Base-by-base conservation (phyloP, 139 green algal species). In the Edaphochlamys debaryana region DNA sequence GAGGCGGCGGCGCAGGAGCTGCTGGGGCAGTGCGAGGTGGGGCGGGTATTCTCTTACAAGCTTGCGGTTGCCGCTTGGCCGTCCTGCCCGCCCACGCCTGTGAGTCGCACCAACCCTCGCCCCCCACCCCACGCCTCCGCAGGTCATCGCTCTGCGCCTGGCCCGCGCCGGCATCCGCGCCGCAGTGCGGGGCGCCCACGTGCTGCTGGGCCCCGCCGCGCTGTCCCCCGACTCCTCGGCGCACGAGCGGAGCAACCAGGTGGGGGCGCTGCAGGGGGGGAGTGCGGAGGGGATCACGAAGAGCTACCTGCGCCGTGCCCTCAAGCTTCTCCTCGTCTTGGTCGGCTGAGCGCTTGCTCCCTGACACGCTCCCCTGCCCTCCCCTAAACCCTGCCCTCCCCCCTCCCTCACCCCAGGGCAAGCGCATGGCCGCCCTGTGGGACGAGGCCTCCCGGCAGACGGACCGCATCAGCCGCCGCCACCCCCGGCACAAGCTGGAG, bases 221-320 rank as follows among this genome's bases (percentile, higher is more conserved):
- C 56, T 80, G 27, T 22, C 17, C 3, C 9, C 54, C 2, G 22
- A 80, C 54, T 34, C 29, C 56, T 80, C 69, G 6, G 73, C 58
- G 37, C 73, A 80, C 38, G 73, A 69, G 56, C 69, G 69, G 73
- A 70, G 40, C 58, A 80, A 34, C 37, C 73, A 80, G 72, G 72
- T 79, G 34, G 36, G 72, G 70, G 4, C 4, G 20, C 30, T 45
- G n/a, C 17, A 19, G 29, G 11, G 48, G 29, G 27, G 30, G 19
- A 48, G 45, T 13, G n/a, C n/a, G n/a, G n/a, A n/a, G n/a, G n/a
- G n/a, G n/a, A n/a, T n/a, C n/a, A n/a, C n/a, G n/a, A n/a, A n/a
- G n/a, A n/a, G n/a, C n/a, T n/a, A n/a, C n/a, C n/a, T n/a, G n/a
- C n/a, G n/a, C n/a, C n/a, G n/a, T n/a, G n/a, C n/a, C n/a, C n/a